Conservation (phyloP, 2,329 filamentous ascomycete species). For the Fusarium phyllophilum region DNA sequence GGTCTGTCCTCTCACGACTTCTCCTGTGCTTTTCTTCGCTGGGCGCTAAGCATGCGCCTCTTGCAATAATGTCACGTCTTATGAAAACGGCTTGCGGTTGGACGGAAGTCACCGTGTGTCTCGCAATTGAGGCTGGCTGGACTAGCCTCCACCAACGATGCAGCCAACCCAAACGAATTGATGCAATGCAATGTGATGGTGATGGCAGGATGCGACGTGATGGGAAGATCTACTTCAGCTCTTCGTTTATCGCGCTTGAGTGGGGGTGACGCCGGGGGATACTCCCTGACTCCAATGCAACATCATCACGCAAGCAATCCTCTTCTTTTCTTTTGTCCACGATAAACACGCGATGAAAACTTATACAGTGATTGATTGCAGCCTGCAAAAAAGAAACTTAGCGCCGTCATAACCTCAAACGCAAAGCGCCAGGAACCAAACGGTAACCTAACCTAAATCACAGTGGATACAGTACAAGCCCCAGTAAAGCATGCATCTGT, state of each 20-base stretch:
- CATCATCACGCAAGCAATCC: background rate
- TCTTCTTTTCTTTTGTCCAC: background rate
- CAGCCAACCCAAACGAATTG: background rate
- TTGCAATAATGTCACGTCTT: background rate
- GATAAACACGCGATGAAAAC: background rate
- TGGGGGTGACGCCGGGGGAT: slow-evolving; percentile 9
- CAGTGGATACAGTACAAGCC: background rate
- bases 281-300: background rate
- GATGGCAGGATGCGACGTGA: background rate
- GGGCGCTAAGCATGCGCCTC: background rate
- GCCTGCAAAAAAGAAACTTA: background rate
- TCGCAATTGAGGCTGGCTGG: slow-evolving; percentile 10
- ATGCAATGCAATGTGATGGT: background rate
- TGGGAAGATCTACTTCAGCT: slow-evolving; percentile 13
- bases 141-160: background rate
- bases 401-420: background rate
- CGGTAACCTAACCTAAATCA: background rate
- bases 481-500: background rate
- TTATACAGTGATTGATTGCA: background rate
- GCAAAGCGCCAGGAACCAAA: slow-evolving; percentile 15
- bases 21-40: background rate
- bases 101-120: background rate
- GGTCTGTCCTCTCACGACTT: background rate
- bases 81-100: background rate
- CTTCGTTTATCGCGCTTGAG: slow-evolving; percentile 19